Conservation (phyloP, 2,329 filamentous ascomycete genomes). For the Aureobasidium sp. region DNA sequence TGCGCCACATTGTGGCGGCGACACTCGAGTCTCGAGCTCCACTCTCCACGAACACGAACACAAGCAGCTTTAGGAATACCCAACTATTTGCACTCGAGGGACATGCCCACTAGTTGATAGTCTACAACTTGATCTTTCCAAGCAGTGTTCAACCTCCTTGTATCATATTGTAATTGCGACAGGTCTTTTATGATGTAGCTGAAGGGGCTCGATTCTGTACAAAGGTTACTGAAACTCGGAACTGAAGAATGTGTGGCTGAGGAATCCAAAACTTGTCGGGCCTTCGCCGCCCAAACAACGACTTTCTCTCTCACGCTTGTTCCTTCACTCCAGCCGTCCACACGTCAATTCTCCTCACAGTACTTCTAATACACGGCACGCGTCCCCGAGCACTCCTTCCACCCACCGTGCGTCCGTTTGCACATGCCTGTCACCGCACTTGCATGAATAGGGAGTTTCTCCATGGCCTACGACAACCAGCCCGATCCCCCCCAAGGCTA, state of each 20-base stretch:
- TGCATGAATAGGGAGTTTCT: constrained; percentile 6
- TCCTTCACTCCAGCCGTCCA: neutral
- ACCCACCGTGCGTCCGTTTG: neutral
- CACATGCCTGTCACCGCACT: neutral
- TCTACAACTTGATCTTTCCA: too few relatives aligned
- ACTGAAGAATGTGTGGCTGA: neutral
- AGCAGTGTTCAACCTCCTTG: too few relatives aligned
- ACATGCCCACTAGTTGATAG: neutral
- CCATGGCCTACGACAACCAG: constrained; percentile 1
- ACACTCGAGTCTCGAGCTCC: neutral
- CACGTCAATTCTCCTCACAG: neutral
- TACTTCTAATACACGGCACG: neutral
- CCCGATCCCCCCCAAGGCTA: constrained; percentile 2
- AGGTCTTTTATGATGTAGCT: too few relatives aligned
- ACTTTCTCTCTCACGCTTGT: neutral
- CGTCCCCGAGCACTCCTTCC: neutral
- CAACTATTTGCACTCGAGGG: neutral
- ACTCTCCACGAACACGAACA: too few relatives aligned
- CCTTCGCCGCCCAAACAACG: neutral
- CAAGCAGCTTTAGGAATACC: neutral
- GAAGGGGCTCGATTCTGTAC: neutral
- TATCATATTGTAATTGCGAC: too few relatives aligned
- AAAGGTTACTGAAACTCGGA: neutral
- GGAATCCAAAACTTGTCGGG: neutral
- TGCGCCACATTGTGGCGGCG: neutral